Evolutionary conservation across 163 green algal species (phyloP).

Genomic region (Chloromonas sp.): DNA sequence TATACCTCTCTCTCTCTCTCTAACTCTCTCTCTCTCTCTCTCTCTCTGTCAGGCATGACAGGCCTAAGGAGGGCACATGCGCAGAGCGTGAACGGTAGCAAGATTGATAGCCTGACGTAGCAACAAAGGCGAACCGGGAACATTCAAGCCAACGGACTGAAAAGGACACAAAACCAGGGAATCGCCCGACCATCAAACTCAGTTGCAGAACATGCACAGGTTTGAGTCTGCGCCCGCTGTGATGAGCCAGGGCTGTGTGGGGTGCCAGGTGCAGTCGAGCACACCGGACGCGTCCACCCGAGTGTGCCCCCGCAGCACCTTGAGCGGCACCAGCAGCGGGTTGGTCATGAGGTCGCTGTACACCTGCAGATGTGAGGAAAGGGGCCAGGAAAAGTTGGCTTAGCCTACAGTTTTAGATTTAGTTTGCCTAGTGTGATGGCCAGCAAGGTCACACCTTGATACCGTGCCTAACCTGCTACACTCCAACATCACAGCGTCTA

Average conservation of each 20-base stretch:
- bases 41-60: too few species aligned
- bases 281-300: slow-evolving; percentile 64
- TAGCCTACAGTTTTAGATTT: background rate
- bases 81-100: too few species aligned
- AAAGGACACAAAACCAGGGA: too few species aligned
- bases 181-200: background rate
- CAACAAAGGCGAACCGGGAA: too few species aligned
- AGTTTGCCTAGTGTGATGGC: background rate
- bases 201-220: slow-evolving; percentile 50
- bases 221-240: slow-evolving; percentile 78
- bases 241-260: slow-evolving; percentile 94
- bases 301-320: slow-evolving; percentile 71
- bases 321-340: slow-evolving; percentile 93
- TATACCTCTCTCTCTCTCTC: too few species aligned
- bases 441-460: background rate
- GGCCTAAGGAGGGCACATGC: too few species aligned
- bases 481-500: background rate
- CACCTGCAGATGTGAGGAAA: slow-evolving; percentile 39
- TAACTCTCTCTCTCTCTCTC: too few species aligned
- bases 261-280: slow-evolving; percentile 88
- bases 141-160: too few species aligned
- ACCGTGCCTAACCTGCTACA: background rate
- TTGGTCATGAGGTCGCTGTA: slow-evolving; percentile 93
- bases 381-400: background rate
- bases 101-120: too few species aligned